phyloP scores from a whole-genome alignment of 2,329 filamentous ascomycete species.

The Fusarium sp. region DNA sequence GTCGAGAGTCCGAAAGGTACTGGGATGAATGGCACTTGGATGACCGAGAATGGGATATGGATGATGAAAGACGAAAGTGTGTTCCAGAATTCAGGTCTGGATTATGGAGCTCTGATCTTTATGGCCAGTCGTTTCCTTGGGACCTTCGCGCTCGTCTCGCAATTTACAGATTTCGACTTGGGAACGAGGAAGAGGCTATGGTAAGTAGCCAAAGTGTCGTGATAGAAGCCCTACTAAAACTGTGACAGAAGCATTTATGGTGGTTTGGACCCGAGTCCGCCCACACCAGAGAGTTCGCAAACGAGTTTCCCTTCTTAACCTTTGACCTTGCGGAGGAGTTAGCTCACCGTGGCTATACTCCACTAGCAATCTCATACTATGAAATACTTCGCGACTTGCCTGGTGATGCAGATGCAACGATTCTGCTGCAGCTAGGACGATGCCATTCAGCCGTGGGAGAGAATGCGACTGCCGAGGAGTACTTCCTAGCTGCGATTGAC shows the following conservation, averaged over 20 bases:
- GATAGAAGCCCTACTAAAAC: conserved; percentile 22
- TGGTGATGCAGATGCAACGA: conserved; percentile 63
- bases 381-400: conserved; percentile 64
- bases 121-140: conserved; percentile 80
- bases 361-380: conserved; percentile 66
- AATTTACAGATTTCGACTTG: conserved; percentile 80
- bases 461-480: conserved; percentile 78
- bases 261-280: conserved; percentile 75
- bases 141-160: conserved; percentile 89
- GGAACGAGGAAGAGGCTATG: conserved; percentile 77
- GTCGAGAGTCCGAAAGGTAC: conserved; percentile 76
- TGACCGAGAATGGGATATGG: conserved; percentile 89
- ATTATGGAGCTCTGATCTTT: conserved; percentile 66
- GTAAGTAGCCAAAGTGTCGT: conserved; percentile 60
- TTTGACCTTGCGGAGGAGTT: conserved; percentile 71
- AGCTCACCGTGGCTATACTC: conserved; percentile 45
- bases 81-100: conserved; percentile 71
- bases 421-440: conserved; percentile 68
- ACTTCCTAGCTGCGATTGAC: conserved; percentile 79
- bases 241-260: conserved; percentile 70
- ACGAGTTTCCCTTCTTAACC: conserved; percentile 82
- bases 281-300: conserved; percentile 61
- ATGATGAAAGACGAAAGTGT: conserved; percentile 74
- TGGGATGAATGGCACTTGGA: conserved; percentile 82
- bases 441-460: conserved; percentile 77